Conservation (phyloP, 1,284 basidiomycete species). For the Microstroma glucosiphilum region DNA sequence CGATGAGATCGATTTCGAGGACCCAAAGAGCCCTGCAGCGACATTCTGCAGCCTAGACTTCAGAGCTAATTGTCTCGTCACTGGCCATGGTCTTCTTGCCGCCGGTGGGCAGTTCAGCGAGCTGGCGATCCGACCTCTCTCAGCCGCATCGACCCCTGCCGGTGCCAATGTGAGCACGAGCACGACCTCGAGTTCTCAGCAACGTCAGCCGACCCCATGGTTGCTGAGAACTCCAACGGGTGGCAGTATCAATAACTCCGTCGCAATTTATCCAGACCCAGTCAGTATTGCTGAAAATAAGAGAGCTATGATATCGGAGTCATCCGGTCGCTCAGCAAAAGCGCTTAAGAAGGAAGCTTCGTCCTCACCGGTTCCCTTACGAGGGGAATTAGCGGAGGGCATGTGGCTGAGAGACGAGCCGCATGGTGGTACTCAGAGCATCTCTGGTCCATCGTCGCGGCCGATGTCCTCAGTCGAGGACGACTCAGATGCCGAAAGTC, state of each 20-base stretch:
- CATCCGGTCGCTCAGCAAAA: no score
- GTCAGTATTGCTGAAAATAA: not conserved
- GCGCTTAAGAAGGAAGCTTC: no score
- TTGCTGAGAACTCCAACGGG: slow-evolving; percentile 55
- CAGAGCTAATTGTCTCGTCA: slow-evolving; percentile 58
- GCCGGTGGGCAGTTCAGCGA: slow-evolving; percentile 76
- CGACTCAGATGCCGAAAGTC: not conserved
- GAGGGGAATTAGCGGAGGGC: not conserved
- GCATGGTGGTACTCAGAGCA: not conserved
- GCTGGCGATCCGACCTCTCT: slow-evolving; percentile 62
- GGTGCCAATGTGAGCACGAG: not conserved
- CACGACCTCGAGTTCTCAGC: not conserved
- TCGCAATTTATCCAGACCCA: slow-evolving; percentile 54
- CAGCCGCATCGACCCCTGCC: not conserved
- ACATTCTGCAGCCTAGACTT: slow-evolving; percentile 66
- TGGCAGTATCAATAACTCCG: slow-evolving; percentile 74
- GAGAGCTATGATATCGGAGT: not conserved
- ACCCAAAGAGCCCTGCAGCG: slow-evolving; percentile 45
- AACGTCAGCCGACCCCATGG: slow-evolving; percentile 33
- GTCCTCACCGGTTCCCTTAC: no score
- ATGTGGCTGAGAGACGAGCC: not conserved
- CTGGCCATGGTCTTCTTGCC: slow-evolving; percentile 61
- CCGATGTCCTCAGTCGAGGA: not conserved
- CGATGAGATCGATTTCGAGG: slow-evolving; percentile 28
- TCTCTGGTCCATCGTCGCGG: not conserved